phyloP scores from a whole-genome alignment of 2,329 filamentous ascomycete species.

The Harringtonia lauricola region DNA sequence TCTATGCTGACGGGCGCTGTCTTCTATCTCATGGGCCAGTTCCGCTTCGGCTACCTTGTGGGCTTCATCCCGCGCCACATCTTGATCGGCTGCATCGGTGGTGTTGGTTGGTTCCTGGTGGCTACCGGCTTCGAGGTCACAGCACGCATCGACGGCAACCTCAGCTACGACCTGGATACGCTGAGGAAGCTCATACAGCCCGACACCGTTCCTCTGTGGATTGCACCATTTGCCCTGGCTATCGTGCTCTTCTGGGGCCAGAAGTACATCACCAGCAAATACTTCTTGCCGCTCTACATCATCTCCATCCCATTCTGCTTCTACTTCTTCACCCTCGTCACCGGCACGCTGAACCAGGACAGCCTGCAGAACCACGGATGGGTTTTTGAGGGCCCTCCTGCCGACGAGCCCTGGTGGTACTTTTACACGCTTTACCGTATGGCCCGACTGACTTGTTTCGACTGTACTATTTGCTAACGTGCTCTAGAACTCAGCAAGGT shows the following conservation, averaged over 20 bases:
- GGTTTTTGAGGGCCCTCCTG: slow-evolving; percentile 82
- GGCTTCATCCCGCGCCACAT: slow-evolving; percentile 97
- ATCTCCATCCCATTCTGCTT: slow-evolving; percentile 65
- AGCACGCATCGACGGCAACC: slow-evolving; percentile 72
- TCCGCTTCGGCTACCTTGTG: slow-evolving; percentile 81
- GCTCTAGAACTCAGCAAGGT: slow-evolving; percentile 66
- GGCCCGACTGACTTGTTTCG: slow-evolving; percentile 15
- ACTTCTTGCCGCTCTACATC: slow-evolving; percentile 81
- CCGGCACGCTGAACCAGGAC: slow-evolving; percentile 57
- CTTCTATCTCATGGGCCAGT: slow-evolving; percentile 83
- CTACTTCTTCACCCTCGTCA: slow-evolving; percentile 62
- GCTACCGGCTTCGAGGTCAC: slow-evolving; percentile 91
- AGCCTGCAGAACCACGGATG: slow-evolving; percentile 65
- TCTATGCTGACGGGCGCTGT: slow-evolving; percentile 83
- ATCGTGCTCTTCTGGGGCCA: slow-evolving; percentile 67
- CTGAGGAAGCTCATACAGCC: slow-evolving; percentile 60
- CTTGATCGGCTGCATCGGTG: slow-evolving; percentile 91
- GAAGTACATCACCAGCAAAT: slow-evolving; percentile 66
- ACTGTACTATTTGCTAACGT: slow-evolving; percentile 13
- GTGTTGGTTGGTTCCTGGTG: slow-evolving; percentile 89
- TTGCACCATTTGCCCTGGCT: slow-evolving; percentile 65
- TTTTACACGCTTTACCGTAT: slow-evolving; percentile 93
- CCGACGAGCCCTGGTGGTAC: slow-evolving; percentile 88
- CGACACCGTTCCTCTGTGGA: slow-evolving; percentile 74
- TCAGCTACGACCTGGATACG: slow-evolving; percentile 71